Conservation (phyloP, 768 basidiomycete genomes). For the Rhodosporidiobolus odoratus region DNA sequence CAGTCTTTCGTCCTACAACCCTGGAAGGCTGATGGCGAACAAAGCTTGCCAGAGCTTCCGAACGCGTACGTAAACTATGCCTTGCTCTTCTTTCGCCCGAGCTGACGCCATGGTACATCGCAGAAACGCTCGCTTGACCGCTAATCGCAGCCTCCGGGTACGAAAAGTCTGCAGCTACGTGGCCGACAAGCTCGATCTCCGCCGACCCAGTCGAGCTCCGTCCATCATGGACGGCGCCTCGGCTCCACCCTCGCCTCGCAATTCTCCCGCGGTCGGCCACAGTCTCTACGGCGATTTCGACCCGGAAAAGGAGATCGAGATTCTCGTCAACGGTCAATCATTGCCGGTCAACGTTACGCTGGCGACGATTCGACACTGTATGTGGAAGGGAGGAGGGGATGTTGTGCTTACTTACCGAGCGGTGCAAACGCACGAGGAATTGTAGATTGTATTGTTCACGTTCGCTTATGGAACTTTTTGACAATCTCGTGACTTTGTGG, state of each 20-base stretch:
- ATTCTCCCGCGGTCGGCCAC: background rate
- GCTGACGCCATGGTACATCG: background rate
- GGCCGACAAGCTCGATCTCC: slow-evolving; percentile 46
- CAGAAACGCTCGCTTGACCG: slow-evolving; percentile 77
- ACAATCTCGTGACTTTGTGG: too few relatives aligned
- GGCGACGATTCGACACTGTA: slow-evolving; percentile 79
- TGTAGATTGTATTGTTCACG: too few relatives aligned
- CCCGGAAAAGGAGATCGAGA: slow-evolving; percentile 57
- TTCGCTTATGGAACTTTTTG: too few relatives aligned
- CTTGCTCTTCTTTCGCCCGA: background rate
- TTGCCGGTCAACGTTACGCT: slow-evolving; percentile 83
- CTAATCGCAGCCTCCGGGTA: slow-evolving; percentile 75
- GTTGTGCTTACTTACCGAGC: slow-evolving; percentile 36
- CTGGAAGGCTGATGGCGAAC: slow-evolving; percentile 60
- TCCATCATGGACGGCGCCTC: slow-evolving; percentile 28
- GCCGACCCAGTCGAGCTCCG: slow-evolving; percentile 19
- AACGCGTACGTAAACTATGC: slow-evolving; percentile 66
- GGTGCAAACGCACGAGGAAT: background rate
- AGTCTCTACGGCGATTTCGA: slow-evolving; percentile 19
- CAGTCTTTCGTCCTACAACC: slow-evolving; percentile 75
- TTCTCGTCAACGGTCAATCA: slow-evolving; percentile 77
- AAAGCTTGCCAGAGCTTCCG: slow-evolving; percentile 66
- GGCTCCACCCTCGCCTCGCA: slow-evolving; percentile 51
- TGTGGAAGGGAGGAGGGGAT: slow-evolving; percentile 57
- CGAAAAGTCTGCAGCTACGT: slow-evolving; percentile 80